Conservation (phyloP, 441 rosid genomes). For the Adansonia gregorii region DNA sequence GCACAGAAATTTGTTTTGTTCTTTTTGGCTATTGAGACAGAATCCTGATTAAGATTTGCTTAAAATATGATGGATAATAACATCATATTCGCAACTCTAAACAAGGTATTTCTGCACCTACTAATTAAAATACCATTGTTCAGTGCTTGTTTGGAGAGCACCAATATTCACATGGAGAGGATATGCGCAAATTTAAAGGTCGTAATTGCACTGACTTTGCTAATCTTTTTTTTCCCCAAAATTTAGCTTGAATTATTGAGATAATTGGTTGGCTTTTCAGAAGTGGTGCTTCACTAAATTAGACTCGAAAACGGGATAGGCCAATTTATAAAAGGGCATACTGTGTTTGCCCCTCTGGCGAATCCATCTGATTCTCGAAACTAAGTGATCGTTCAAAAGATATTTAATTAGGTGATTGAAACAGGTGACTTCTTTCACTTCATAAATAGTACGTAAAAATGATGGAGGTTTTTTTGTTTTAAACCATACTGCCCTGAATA, state of each 20-base stretch:
- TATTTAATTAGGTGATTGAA: neutral
- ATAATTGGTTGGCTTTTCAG: neutral
- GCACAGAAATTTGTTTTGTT: neutral
- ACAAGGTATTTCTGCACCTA: neutral
- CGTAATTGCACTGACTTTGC: constrained; percentile 1
- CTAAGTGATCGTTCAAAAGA: neutral
- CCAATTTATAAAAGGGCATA: neutral
- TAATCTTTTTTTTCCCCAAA: neutral
- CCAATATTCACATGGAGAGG: constrained; percentile 22
- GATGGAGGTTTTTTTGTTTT: neutral
- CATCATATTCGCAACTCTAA: constrained; percentile 3
- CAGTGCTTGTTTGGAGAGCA: constrained; percentile 29
- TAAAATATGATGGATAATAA: neutral
- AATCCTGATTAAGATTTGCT: constrained; percentile 4
- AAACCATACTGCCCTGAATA: neutral
- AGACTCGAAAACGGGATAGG: constrained; percentile 4
- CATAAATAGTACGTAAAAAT: neutral
- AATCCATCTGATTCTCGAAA: constrained; percentile 12
- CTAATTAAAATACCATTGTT: neutral
- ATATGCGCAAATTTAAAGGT: constrained; percentile 13
- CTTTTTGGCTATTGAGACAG: neutral
- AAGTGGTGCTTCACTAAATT: constrained; percentile 16
- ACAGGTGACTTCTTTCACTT: neutral
- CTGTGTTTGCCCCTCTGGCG: constrained; percentile 1
- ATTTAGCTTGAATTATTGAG: neutral